phyloP scores from a whole-genome alignment of 352 stramenopile species.

The Aphanomyces cochlioides region DNA sequence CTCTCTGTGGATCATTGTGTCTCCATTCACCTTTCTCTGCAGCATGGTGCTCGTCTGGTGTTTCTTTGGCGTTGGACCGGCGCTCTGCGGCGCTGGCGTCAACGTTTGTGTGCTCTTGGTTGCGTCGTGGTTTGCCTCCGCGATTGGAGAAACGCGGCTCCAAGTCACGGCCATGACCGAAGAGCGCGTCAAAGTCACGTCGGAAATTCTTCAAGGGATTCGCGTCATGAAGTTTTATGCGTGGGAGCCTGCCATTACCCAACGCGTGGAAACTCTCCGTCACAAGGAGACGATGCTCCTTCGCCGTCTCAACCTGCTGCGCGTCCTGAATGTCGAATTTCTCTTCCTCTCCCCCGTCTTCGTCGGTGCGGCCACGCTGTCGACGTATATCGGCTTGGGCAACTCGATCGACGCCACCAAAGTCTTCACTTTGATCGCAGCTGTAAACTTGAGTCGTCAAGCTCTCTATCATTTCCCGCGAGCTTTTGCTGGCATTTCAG shows the following conservation, averaged over 20 bases:
- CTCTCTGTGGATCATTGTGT: constrained; percentile 45
- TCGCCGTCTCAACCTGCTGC: neutral
- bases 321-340: constrained; percentile 12
- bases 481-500: neutral
- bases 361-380: neutral
- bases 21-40: constrained; percentile 41
- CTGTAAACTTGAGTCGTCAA: neutral
- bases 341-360: constrained; percentile 1
- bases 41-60: constrained; percentile 43
- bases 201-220: constrained; percentile 90
- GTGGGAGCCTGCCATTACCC: constrained; percentile 61
- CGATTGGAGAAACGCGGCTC: constrained; percentile 38
- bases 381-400: constrained; percentile 9
- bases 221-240: constrained; percentile 88
- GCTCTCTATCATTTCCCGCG: neutral
- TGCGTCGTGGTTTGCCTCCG: constrained; percentile 35
- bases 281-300: constrained; percentile 43
- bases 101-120: constrained; percentile 36
- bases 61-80: constrained; percentile 33
- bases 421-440: neutral
- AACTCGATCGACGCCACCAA: neutral
- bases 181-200: constrained; percentile 90
- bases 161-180: constrained; percentile 42
- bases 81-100: constrained; percentile 21
- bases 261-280: constrained; percentile 49